These are phyloP conservation scores for Lecanoromycetidae sp. DNA, from an alignment of 2,329 filamentous ascomycete genomes.

Conservation along the genomic window DNA sequence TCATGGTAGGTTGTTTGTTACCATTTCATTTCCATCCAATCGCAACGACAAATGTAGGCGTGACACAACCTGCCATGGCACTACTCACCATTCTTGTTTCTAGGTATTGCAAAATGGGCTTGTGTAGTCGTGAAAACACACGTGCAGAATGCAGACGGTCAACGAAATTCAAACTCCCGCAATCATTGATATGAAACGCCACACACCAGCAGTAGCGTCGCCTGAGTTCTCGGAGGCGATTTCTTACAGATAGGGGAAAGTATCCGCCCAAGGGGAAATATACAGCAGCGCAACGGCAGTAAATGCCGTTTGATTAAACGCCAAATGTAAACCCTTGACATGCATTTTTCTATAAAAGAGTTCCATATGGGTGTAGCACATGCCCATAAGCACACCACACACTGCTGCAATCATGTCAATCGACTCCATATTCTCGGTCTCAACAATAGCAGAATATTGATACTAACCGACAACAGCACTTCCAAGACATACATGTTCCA, in stretches of 20 bases:
- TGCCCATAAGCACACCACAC: too few species aligned
- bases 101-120: slow-evolving; percentile 19
- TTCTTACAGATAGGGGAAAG: slow-evolving; percentile 44
- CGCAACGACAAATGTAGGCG: slow-evolving; percentile 54
- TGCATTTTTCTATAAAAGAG: slow-evolving; percentile 53
- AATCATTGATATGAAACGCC: too few species aligned
- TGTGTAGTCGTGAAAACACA: slow-evolving; percentile 1
- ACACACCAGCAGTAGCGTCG: slow-evolving; percentile 47
- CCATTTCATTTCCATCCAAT: slow-evolving; percentile 40
- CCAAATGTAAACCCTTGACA: slow-evolving; percentile 55
- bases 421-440: too few species aligned
- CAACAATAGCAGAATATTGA: too few species aligned
- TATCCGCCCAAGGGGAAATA: slow-evolving; percentile 52
- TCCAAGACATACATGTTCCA: too few species aligned
- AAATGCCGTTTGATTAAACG: slow-evolving; percentile 54
- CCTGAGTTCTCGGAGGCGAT: slow-evolving; percentile 41
- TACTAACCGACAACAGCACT: too few species aligned
- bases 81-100: slow-evolving; percentile 47
- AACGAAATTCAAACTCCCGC: too few species aligned
- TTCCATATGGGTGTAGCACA: too few species aligned
- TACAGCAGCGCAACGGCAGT: slow-evolving; percentile 51
- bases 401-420: too few species aligned
- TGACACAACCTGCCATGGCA: slow-evolving; percentile 54
- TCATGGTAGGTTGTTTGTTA: not conserved
- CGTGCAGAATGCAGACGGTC: not conserved